Base-by-base conservation (phyloP, 139 green algal genomes). In the Tetradesmus obliquus region DNA sequence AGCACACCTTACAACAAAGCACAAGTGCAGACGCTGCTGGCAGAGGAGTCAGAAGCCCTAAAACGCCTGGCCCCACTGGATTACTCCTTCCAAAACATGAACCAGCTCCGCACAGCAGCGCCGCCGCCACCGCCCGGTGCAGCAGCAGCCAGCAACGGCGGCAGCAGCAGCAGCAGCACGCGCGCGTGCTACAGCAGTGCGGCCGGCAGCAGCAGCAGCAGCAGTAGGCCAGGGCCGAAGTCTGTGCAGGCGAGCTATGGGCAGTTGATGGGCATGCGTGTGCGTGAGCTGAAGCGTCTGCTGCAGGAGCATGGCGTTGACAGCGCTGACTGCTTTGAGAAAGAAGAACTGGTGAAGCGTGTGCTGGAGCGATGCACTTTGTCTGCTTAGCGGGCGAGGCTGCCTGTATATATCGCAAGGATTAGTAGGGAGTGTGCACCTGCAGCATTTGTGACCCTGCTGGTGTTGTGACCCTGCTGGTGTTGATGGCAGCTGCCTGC, bases 321-420 rank as follows among this genome's bases (percentile, higher is more conserved):
- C 22, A 93, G 89, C 84, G 71, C 55, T 8, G 94, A 95, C 76
- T 95, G 94, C 82, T 95, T 94, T 89, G 94, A 95, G 69, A 95
- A 95, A 91, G 89, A 91, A 55, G 79, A 92, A 15, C 69, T 94
- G 53, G 89, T 86, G 66, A 91, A 72, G 60, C 45, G 92, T 24
- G 79, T 94, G 66, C 9, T 91, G 86, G 85, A 94, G 86, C 69
- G 76, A 20, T 94, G 91, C 54, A 89, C 69, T 15, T 5, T 86
- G 24, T 8, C 62, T 66, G 82, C 69, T 80, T 24, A 71, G 82
- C 32, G 32, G 32, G 32, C 32, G 32, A 45, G 32, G 32, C 32
- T 45, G 32, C 32, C 0, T 45, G 32, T 45, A 45, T 45, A 45
- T 45, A 45, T 45, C 0, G 32, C 32, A 45, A 45, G 32, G 32